A percentile compares a stretch with the other conserved stretches of the same genome.
Evolutionary conservation across 495 filamentous ascomycete genomes (phyloP).

Genomic region (Xylaria venustula): DNA sequence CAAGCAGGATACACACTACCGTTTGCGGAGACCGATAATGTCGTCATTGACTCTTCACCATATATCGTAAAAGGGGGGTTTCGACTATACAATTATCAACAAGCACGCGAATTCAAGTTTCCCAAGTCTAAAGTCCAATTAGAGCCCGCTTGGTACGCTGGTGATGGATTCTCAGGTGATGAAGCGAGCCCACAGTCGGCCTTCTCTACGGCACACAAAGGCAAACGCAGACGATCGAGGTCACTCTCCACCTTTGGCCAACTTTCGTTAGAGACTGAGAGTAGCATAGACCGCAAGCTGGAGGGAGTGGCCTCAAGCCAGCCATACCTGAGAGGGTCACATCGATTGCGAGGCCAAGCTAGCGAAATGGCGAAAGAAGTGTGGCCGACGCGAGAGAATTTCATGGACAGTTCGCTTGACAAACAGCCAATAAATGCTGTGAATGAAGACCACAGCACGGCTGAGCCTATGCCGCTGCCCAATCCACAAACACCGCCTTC

Average conservation of each 20-base stretch:
- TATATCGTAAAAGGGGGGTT: slow-evolving; percentile 19
- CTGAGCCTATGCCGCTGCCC: neutral
- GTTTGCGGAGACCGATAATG: neutral
- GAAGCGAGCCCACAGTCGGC: slow-evolving; percentile 19
- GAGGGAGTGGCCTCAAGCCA: neutral
- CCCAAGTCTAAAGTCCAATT: slow-evolving; percentile 18
- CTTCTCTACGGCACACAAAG: slow-evolving; percentile 11
- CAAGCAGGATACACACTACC: neutral
- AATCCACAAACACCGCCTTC: neutral
- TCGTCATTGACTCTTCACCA: neutral
- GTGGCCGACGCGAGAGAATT: slow-evolving; percentile 29
- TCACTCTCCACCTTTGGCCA: slow-evolving; percentile 19
- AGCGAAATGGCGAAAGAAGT: slow-evolving; percentile 13
- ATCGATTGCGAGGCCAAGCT: neutral
- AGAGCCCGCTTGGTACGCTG: slow-evolving; percentile 19
- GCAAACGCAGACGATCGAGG: slow-evolving; percentile 19
- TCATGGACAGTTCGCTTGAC: slow-evolving; percentile 18
- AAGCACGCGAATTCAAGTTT: slow-evolving; percentile 17
- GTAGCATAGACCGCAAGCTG: neutral
- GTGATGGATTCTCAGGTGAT: slow-evolving; percentile 28
- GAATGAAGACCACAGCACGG: neutral
- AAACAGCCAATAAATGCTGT: neutral
- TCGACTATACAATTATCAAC: slow-evolving; percentile 12
- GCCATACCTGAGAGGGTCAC: neutral
- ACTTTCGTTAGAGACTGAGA: slow-evolving; percentile 20